Percentiles rank a stretch among this genome's conserved stretches.
Conservation (phyloP, 2,329 filamentous ascomycete species). For the Kalmusia sp. region DNA sequence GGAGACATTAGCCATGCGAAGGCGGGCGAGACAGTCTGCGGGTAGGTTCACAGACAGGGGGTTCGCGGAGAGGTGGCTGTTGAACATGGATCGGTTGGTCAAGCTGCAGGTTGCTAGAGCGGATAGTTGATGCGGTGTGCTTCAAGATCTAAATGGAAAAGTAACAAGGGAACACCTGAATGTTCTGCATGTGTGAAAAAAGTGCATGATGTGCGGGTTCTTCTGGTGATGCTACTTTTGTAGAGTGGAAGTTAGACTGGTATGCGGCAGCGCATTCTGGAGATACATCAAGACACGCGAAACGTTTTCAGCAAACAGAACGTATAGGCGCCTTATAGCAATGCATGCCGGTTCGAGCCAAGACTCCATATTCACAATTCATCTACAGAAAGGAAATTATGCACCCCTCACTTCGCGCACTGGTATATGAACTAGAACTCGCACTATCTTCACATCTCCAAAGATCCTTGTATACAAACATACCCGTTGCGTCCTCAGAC, state of each 20-base stretch:
- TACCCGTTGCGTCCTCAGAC: not conserved
- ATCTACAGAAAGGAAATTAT: not conserved
- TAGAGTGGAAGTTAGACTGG: too few relatives aligned
- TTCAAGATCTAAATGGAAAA: too few relatives aligned
- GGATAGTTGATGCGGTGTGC: slow-evolving; percentile 16
- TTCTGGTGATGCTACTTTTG: too few relatives aligned
- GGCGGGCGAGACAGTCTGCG: slow-evolving; percentile 78
- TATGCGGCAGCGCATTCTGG: too few relatives aligned
- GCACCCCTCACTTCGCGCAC: not conserved
- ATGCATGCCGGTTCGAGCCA: not conserved
- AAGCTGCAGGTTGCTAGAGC: slow-evolving; percentile 42
- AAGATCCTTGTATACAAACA: not conserved
- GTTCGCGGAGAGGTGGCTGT: slow-evolving; percentile 81
- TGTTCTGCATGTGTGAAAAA: too few relatives aligned
- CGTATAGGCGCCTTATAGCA: too few relatives aligned
- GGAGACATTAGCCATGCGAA: slow-evolving; percentile 76
- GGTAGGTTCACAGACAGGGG: slow-evolving; percentile 86
- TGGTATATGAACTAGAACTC: not conserved
- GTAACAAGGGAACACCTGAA: too few relatives aligned
- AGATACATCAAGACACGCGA: too few relatives aligned
- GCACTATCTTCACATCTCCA: not conserved
- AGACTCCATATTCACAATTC: not conserved
- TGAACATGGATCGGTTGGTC: slow-evolving; percentile 76
- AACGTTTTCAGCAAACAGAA: too few relatives aligned
- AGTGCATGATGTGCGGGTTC: too few relatives aligned